These are phyloP conservation scores for Vicia sativa DNA, from an alignment of 306 rosid species.

Conservation along the genomic window DNA sequence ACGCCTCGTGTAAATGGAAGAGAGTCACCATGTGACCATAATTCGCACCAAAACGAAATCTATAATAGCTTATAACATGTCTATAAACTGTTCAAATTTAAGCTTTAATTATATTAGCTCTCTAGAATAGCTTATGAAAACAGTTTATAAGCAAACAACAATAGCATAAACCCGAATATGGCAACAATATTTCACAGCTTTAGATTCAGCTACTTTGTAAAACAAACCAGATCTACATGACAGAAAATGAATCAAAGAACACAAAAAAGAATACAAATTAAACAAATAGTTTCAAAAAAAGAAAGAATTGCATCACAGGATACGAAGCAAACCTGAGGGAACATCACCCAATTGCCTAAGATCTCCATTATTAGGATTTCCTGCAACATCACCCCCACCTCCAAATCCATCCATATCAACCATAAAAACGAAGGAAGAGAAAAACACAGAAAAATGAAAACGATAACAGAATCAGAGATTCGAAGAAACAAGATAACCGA, in stretches of 20 bases:
- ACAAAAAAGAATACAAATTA: slow-evolving; percentile 2
- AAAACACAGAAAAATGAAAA: slow-evolving; percentile 36
- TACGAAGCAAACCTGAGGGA: slow-evolving; percentile 66
- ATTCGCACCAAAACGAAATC: slow-evolving; percentile 7
- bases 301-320: slow-evolving; percentile 3
- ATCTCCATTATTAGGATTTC: slow-evolving; percentile 59
- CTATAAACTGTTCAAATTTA: not conserved
- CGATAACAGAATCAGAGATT: slow-evolving; percentile 33
- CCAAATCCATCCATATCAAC: slow-evolving; percentile 79
- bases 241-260: slow-evolving; percentile 15
- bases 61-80: not conserved
- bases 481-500: slow-evolving; percentile 37
- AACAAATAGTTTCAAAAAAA: not conserved
- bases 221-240: slow-evolving; percentile 46
- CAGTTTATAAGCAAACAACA: slow-evolving; percentile 24
- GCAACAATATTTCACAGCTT: slow-evolving; percentile 21
- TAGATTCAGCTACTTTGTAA: slow-evolving; percentile 12
- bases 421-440: slow-evolving; percentile 38
- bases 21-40: slow-evolving; percentile 3
- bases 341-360: slow-evolving; percentile 57
- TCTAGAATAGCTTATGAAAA: not conserved
- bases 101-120: not conserved
- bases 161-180: slow-evolving; percentile 2
- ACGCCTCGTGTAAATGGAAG: not conserved
- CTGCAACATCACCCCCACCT: slow-evolving; percentile 64